phyloP scores from a whole-genome alignment of 441 rosid species.

The Arabidopsis hybrid region DNA sequence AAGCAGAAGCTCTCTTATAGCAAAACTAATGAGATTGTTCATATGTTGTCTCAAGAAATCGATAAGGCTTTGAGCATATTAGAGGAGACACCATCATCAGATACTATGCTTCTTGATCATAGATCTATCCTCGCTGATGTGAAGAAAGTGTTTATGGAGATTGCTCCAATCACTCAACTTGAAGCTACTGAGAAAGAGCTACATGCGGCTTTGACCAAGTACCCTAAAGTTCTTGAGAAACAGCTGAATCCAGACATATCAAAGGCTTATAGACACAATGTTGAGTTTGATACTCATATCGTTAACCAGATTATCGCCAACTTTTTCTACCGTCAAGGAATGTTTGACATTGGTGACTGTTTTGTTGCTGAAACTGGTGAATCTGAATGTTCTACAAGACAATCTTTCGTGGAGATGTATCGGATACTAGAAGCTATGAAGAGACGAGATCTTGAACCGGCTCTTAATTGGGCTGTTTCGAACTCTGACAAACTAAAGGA shows the following conservation, averaged over 20 bases:
- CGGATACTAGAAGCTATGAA: slow-evolving; percentile 59
- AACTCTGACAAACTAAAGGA: slow-evolving; percentile 54
- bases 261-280: slow-evolving; percentile 58
- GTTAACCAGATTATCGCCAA: slow-evolving; percentile 55
- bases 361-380: slow-evolving; percentile 54
- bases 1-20: slow-evolving; percentile 60
- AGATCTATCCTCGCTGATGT: slow-evolving; percentile 47
- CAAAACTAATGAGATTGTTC: slow-evolving; percentile 55
- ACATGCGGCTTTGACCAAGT: slow-evolving; percentile 59
- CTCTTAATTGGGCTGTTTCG: slow-evolving; percentile 55
- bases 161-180: slow-evolving; percentile 51
- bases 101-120: slow-evolving; percentile 36
- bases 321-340: slow-evolving; percentile 60
- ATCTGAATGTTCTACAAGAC: slow-evolving; percentile 50
- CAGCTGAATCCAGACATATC: slow-evolving; percentile 61
- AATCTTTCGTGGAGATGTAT: slow-evolving; percentile 56
- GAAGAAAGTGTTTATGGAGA: slow-evolving; percentile 50
- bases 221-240: slow-evolving; percentile 58
- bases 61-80: slow-evolving; percentile 43
- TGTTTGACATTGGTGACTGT: slow-evolving; percentile 65
- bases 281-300: slow-evolving; percentile 53
- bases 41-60: slow-evolving; percentile 51
- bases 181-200: slow-evolving; percentile 65
- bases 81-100: slow-evolving; percentile 30
- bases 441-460: slow-evolving; percentile 55